phyloP scores from a whole-genome alignment of 176 grass and related monocot genomes.

The Avena atlantica region DNA sequence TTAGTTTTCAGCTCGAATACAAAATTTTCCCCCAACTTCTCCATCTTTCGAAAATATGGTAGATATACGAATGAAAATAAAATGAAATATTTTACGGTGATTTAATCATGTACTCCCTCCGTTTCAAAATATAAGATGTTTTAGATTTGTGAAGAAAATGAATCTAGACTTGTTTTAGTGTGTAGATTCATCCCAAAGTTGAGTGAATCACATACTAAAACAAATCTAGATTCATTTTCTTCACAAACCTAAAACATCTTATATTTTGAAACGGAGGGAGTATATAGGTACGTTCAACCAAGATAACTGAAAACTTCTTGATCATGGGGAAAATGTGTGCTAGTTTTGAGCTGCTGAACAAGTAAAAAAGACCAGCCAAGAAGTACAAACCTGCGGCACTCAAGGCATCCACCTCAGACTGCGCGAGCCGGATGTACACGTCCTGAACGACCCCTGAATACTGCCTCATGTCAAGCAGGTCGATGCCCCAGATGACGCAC shows the following conservation, averaged over 20 bases:
- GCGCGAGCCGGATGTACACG: conserved; percentile 57
- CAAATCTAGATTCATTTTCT: too few relatives aligned
- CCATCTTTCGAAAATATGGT: not conserved
- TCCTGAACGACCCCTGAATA: conserved; percentile 36
- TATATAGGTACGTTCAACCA: not conserved
- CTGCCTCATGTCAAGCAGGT: conserved; percentile 59
- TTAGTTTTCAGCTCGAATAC: not conserved
- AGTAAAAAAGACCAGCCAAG: not conserved
- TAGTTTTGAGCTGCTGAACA: not conserved
- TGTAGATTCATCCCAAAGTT: too few relatives aligned
- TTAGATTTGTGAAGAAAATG: too few relatives aligned
- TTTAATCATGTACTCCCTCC: not conserved
- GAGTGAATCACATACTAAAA: too few relatives aligned
- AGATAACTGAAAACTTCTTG: not conserved
- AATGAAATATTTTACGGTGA: not conserved
- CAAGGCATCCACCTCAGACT: conserved; percentile 55
- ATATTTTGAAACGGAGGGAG: too few relatives aligned
- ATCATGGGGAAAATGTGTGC: not conserved
- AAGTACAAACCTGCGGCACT: conserved; percentile 38
- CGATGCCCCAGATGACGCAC: conserved; percentile 59
- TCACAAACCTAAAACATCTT: too few relatives aligned
- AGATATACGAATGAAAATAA: not conserved
- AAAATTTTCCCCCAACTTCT: not conserved
- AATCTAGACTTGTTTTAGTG: too few relatives aligned
- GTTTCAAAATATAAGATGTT: too few relatives aligned